phyloP scores from a whole-genome alignment of 345 rosid genomes.

The Kernera saxatilis region DNA sequence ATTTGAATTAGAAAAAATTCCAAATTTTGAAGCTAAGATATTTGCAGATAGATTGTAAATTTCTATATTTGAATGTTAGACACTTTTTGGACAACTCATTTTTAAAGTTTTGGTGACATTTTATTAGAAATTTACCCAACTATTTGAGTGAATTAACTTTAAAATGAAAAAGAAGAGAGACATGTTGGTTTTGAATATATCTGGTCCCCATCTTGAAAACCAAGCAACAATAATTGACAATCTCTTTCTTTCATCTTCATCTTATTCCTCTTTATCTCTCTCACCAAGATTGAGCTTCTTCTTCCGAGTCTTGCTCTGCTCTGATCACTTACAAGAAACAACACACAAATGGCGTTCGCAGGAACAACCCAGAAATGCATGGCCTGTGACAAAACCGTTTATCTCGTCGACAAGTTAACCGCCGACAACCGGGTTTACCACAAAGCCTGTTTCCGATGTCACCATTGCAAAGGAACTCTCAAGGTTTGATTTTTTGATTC shows the following conservation, averaged over 20 bases:
- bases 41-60: neutral
- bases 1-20: neutral
- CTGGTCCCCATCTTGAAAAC: slow-evolving; percentile 20
- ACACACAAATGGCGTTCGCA: slow-evolving; percentile 76
- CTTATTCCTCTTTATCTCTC: neutral
- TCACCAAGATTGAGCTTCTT: neutral
- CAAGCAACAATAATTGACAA: slow-evolving; percentile 32
- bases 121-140: neutral
- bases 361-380: slow-evolving; percentile 99
- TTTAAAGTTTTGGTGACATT: neutral
- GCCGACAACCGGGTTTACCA: slow-evolving; percentile 93
- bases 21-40: neutral
- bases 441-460: slow-evolving; percentile 97
- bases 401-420: slow-evolving; percentile 90
- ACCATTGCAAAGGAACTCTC: slow-evolving; percentile 99
- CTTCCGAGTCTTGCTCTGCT: neutral
- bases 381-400: slow-evolving; percentile 98
- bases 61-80: neutral
- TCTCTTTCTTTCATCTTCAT: slow-evolving; percentile 18
- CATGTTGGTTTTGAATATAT: slow-evolving; percentile 20
- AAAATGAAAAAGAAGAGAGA: neutral
- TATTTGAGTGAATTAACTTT: neutral
- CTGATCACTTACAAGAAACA: slow-evolving; percentile 6
- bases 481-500: slow-evolving; percentile 43
- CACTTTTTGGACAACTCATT: neutral